Conservation (phyloP, 2,329 filamentous ascomycete genomes). For the Paecilomyces variotii region DNA sequence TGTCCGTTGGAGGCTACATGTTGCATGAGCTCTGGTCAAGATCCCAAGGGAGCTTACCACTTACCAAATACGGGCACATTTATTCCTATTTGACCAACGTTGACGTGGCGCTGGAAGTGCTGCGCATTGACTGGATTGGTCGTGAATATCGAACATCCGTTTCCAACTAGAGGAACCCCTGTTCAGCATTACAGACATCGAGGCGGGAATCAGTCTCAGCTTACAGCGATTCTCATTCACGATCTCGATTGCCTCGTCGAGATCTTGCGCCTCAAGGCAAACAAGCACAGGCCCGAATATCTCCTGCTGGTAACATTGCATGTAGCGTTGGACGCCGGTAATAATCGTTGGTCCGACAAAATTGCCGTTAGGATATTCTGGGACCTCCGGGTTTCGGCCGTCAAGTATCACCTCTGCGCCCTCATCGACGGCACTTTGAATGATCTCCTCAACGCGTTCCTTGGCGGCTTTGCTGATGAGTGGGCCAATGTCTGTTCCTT, state of each 20-base stretch:
- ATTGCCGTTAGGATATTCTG: background rate
- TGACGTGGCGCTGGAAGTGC: constrained; percentile 24
- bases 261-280: constrained; percentile 51
- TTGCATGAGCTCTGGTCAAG: background rate
- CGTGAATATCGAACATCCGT: constrained; percentile 30
- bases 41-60: constrained; percentile 6
- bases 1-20: background rate
- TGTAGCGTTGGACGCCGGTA: constrained; percentile 56
- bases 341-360: constrained; percentile 55
- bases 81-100: constrained; percentile 21
- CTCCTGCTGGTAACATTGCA: constrained; percentile 60
- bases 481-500: constrained; percentile 23
- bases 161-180: constrained; percentile 19
- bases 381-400: constrained; percentile 3
- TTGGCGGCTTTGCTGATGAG: constrained; percentile 1
- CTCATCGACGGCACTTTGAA: constrained; percentile 3
- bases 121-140: constrained; percentile 21
- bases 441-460: constrained; percentile 5
- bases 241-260: constrained; percentile 52
- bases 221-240: constrained; percentile 2
- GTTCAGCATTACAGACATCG: background rate
- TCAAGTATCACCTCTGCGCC: constrained; percentile 4
- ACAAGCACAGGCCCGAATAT: constrained; percentile 61
- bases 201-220: background rate
- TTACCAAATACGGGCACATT: constrained; percentile 22